phyloP scores from a whole-genome alignment of 805 yeast species.

The Danielozyma ontarioensis region DNA sequence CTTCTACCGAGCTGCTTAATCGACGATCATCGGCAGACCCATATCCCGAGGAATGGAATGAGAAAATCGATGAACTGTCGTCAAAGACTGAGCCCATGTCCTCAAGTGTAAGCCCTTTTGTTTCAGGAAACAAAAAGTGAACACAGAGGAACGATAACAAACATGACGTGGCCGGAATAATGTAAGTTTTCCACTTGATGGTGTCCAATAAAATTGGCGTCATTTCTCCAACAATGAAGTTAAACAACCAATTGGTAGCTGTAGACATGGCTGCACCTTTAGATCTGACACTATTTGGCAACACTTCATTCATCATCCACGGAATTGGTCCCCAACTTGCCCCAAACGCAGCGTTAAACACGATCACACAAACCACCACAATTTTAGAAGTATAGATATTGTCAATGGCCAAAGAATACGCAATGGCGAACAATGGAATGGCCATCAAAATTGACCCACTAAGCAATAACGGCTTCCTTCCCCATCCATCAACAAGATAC shows the following conservation, averaged over 20 bases:
- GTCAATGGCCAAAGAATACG: slow-evolving; percentile 43
- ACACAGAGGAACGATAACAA: slow-evolving; percentile 69
- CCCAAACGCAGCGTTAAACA: slow-evolving; percentile 82
- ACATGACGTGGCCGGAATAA: slow-evolving; percentile 79
- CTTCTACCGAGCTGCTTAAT: not conserved
- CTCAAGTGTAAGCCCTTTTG: slow-evolving; percentile 81
- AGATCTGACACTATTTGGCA: slow-evolving; percentile 79
- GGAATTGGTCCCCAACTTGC: slow-evolving; percentile 94
- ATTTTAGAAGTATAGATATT: slow-evolving; percentile 52
- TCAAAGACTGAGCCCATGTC: slow-evolving; percentile 92
- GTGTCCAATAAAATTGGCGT: slow-evolving; percentile 78
- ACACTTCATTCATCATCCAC: slow-evolving; percentile 86
- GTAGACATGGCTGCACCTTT: slow-evolving; percentile 89
- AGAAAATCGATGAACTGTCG: slow-evolving; percentile 42
- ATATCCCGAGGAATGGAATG: slow-evolving; percentile 31
- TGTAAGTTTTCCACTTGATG: slow-evolving; percentile 75
- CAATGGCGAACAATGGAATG: slow-evolving; percentile 55
- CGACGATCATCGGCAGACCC: not conserved
- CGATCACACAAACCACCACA: slow-evolving; percentile 72
- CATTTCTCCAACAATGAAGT: slow-evolving; percentile 87
- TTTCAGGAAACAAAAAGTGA: slow-evolving; percentile 75
- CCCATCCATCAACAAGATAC: slow-evolving; percentile 89
- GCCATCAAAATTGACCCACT: slow-evolving; percentile 83
- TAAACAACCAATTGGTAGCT: slow-evolving; percentile 90
- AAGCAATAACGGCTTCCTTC: slow-evolving; percentile 77